A percentile compares a stretch with the other conserved stretches of the same genome.
Evolutionary conservation across 202 grass and related monocot species (phyloP).

Genomic region (Carex sylvatica): DNA sequence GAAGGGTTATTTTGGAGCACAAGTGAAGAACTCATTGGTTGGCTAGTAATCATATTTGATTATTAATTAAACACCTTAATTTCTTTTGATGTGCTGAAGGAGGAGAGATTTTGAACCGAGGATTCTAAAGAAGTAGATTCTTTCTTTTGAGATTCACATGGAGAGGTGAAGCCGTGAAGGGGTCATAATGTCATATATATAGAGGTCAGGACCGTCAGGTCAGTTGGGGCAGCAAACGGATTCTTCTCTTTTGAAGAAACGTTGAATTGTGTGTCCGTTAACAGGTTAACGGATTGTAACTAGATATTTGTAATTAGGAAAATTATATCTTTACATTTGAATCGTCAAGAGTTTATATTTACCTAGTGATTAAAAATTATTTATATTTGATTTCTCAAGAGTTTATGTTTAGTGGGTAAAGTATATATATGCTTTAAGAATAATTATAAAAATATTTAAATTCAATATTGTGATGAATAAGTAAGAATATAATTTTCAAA

Average conservation of each 20-base stretch:
- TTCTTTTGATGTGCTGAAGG: background rate
- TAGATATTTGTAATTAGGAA: too few species aligned
- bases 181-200: background rate
- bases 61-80: background rate
- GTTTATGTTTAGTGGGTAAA: background rate
- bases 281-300: too few species aligned
- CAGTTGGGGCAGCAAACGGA: background rate
- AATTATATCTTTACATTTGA: too few species aligned
- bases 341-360: too few species aligned
- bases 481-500: too few species aligned
- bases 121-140: background rate
- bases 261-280: too few species aligned
- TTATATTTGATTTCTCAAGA: background rate
- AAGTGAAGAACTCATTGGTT: constrained; percentile 9
- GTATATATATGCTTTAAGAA: too few species aligned
- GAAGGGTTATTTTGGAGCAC: background rate
- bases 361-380: too few species aligned
- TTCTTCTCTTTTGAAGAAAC: background rate
- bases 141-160: background rate
- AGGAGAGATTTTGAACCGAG: background rate
- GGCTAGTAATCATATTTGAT: background rate
- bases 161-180: too few species aligned
- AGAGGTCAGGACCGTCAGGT: background rate
- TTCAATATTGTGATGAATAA: too few species aligned
- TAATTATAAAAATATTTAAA: too few species aligned